A percentile compares a stretch with the other conserved stretches of the same genome.
Conservation (phyloP, 441 rosid genomes). For the California macrophylla region DNA sequence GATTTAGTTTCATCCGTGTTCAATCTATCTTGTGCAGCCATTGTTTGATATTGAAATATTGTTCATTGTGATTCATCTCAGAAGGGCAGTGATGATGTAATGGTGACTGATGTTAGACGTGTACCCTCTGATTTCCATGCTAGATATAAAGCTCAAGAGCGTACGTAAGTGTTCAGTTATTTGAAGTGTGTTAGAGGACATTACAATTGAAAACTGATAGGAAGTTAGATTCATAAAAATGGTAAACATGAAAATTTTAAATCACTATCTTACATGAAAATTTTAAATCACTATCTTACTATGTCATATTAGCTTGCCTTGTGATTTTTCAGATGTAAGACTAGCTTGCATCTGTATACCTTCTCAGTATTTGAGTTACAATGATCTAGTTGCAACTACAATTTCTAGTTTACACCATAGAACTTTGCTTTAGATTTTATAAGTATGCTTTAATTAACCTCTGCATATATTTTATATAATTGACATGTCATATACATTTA, state of each 20-base stretch:
- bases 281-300: background rate
- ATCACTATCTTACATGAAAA: background rate
- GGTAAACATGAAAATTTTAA: background rate
- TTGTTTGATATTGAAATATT: slow-evolving; percentile 13
- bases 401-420: background rate
- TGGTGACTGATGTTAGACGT: slow-evolving; percentile 63
- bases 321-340: background rate
- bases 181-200: background rate
- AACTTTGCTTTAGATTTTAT: background rate
- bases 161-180: slow-evolving; percentile 66
- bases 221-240: background rate
- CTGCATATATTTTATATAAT: background rate
- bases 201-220: background rate
- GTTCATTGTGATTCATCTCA: slow-evolving; percentile 21
- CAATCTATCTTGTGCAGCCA: background rate
- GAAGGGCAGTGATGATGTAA: slow-evolving; percentile 61
- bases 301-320: background rate
- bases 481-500: background rate
- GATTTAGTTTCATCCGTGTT: background rate
- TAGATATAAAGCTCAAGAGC: slow-evolving; percentile 74
- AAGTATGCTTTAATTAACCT: too few species aligned
- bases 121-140: slow-evolving; percentile 79
- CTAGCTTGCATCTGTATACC: background rate
- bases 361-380: background rate
- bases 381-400: background rate